phyloP scores from a whole-genome alignment of 2,329 filamentous ascomycete genomes.

The Tolypocladium endophyticum region DNA sequence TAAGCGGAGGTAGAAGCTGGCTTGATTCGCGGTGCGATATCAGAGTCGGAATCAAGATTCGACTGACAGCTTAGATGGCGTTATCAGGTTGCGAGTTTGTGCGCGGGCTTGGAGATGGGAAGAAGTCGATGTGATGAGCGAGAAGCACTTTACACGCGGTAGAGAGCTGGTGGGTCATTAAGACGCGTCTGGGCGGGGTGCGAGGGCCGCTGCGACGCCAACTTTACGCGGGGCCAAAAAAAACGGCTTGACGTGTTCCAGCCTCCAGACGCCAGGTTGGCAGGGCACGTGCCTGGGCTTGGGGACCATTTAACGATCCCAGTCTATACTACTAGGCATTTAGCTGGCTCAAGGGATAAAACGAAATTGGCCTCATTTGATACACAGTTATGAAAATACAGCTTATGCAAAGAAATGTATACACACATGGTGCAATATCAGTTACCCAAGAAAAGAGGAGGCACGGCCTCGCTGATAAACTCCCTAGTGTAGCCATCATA shows the following conservation, averaged over 20 bases:
- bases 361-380: background rate
- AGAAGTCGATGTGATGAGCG: slow-evolving; percentile 1
- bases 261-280: background rate
- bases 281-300: background rate
- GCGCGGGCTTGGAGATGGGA: slow-evolving; percentile 3
- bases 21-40: background rate
- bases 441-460: background rate
- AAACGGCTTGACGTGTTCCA: background rate
- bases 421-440: background rate
- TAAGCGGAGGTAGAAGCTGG: background rate
- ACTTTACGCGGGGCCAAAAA: slow-evolving; percentile 16
- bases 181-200: slow-evolving; percentile 19
- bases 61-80: background rate
- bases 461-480: background rate
- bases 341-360: background rate
- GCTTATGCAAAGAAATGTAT: background rate
- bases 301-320: too few relatives aligned
- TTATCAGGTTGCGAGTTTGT: background rate
- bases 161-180: slow-evolving; percentile 10
- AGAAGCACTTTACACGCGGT: slow-evolving; percentile 21
- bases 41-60: background rate
- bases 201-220: slow-evolving; percentile 13
- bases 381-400: background rate
- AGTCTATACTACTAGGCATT: background rate
- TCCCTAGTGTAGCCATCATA: background rate